A percentile compares a stretch with the other conserved stretches of the same genome.
Conservation (phyloP, 2,329 filamentous ascomycete genomes). For the Scedosporium minutisporum region DNA sequence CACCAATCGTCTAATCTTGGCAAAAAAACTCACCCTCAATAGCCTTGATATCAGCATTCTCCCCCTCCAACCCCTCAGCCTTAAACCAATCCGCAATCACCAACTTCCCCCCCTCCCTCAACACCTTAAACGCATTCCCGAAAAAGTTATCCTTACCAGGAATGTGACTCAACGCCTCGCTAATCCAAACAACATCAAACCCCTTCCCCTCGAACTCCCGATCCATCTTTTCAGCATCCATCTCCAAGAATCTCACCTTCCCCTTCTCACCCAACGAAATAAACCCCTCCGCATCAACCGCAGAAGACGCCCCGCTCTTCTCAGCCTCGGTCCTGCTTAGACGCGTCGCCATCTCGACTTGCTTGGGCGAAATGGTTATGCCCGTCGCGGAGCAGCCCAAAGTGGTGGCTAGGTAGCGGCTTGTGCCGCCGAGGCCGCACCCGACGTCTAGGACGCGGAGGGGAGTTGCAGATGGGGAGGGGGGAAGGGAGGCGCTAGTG, state of each 20-base stretch:
- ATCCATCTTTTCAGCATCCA: slow-evolving; percentile 53
- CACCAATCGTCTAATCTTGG: background rate
- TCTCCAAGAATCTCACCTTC: slow-evolving; percentile 43
- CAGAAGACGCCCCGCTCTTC: slow-evolving; percentile 3
- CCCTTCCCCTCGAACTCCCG: slow-evolving; percentile 29
- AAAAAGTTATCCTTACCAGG: slow-evolving; percentile 52
- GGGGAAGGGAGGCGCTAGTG: slow-evolving; percentile 19
- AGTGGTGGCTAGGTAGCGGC: slow-evolving; percentile 42
- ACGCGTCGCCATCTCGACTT: slow-evolving; percentile 48
- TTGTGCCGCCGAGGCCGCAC: slow-evolving; percentile 51
- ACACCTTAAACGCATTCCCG: slow-evolving; percentile 36
- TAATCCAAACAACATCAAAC: slow-evolving; percentile 53
- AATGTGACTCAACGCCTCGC: slow-evolving; percentile 51
- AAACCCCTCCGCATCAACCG: slow-evolving; percentile 22
- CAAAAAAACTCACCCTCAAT: slow-evolving; percentile 38
- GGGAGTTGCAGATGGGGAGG: slow-evolving; percentile 11
- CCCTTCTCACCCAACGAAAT: slow-evolving; percentile 28
- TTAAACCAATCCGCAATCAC: slow-evolving; percentile 56
- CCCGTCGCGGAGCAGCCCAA: slow-evolving; percentile 45
- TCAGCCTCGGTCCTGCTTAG: slow-evolving; percentile 29
- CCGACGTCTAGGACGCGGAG: slow-evolving; percentile 47
- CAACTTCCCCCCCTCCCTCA: slow-evolving; percentile 40
- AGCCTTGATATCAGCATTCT: slow-evolving; percentile 42
- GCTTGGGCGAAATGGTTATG: slow-evolving; percentile 49
- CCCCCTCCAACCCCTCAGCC: slow-evolving; percentile 33